Conservation (phyloP, 2,329 filamentous ascomycete species). For the Spiromastix sp. region DNA sequence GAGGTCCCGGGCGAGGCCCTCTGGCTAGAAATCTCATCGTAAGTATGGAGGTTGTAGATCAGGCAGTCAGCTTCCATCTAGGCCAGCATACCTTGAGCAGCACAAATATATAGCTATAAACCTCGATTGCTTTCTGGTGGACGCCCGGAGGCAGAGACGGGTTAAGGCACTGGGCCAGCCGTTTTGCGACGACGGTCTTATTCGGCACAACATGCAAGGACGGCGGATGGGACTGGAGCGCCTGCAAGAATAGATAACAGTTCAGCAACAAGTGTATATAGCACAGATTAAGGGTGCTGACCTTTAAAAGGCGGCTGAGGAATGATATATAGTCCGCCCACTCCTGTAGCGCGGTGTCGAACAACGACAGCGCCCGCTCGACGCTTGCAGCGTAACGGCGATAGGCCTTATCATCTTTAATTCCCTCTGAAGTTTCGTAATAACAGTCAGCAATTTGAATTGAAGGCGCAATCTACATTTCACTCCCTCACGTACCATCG, state of each 20-base stretch:
- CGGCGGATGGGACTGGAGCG: slow-evolving; percentile 74
- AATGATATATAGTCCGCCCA: slow-evolving; percentile 99
- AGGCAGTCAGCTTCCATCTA: neutral
- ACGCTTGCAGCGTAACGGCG: slow-evolving; percentile 84
- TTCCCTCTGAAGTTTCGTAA: slow-evolving; percentile 17
- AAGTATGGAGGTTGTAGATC: neutral
- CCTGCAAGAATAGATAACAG: slow-evolving; percentile 38
- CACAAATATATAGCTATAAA: slow-evolving; percentile 82
- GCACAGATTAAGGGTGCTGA: slow-evolving; percentile 26
- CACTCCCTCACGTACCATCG: slow-evolving; percentile 49
- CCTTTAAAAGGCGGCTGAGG: slow-evolving; percentile 80
- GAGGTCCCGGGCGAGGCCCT: slow-evolving; percentile 71
- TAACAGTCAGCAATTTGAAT: slow-evolving; percentile 2
- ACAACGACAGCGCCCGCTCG: slow-evolving; percentile 76
- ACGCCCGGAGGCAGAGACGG: slow-evolving; percentile 88
- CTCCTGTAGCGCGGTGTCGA: slow-evolving; percentile 89
- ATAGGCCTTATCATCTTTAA: slow-evolving; percentile 55
- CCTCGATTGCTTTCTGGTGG: slow-evolving; percentile 92
- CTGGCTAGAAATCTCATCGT: slow-evolving; percentile 33
- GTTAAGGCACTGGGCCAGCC: slow-evolving; percentile 89
- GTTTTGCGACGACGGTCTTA: slow-evolving; percentile 74
- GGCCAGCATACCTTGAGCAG: slow-evolving; percentile 55
- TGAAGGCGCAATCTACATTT: too few species aligned
- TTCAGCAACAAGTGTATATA: slow-evolving; percentile 1
- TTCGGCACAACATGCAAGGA: slow-evolving; percentile 65